Base-by-base conservation (phyloP, 2,329 filamentous ascomycete genomes). In the Harringtonia lauricola region DNA sequence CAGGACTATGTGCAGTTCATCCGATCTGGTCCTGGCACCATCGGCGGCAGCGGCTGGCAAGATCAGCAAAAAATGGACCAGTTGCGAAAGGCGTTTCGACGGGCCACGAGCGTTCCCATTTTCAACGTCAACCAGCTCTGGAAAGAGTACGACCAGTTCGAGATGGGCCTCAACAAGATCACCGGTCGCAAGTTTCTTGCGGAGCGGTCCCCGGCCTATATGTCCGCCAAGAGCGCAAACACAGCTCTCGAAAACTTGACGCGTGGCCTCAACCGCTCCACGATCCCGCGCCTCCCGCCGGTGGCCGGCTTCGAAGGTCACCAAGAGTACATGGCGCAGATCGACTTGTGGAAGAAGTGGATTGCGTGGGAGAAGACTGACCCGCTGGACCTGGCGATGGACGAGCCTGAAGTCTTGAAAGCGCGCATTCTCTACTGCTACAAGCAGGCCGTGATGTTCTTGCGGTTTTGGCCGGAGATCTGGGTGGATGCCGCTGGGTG, bases 41-140 rank as follows among this genome's bases (percentile, higher is more conserved):
- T 92, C 46, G 90, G 89, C 22, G 92, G 90, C 36, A 81, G 73
- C 46, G 81, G 78, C 46, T 98, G 92, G 94, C 89, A 96, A 62
- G 92, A 96, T 58, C 85, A 90, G 64, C 92, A 96, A 59, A 98
- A 98, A 70, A 94, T 95, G 83, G 92, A 98, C 55, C 72, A 85
- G 53, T 66, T 98, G 41, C 82, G 92, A 47, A 94, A 94, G 59
- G 85, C 86, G 1, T 98, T 95, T 59, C 89, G 95, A 55, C 83
- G 83, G 42, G 90, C 90, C 14, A 86, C 95, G 46, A 81, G 79
- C 51, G 78, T 95, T 33, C 94, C 94, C 5, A 94, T 87, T 50
- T 78, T 82, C 43, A 83, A 83, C 28, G 78, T 94, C 39, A 86
- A 90, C 56, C 76, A 74, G 42, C 67, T 98, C 14, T 98, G 92